Evolutionary conservation across 2,329 filamentous ascomycete species (phyloP), one percentile per base, ranked within the genome.

Genomic region (Sarocladium strictum): DNA sequence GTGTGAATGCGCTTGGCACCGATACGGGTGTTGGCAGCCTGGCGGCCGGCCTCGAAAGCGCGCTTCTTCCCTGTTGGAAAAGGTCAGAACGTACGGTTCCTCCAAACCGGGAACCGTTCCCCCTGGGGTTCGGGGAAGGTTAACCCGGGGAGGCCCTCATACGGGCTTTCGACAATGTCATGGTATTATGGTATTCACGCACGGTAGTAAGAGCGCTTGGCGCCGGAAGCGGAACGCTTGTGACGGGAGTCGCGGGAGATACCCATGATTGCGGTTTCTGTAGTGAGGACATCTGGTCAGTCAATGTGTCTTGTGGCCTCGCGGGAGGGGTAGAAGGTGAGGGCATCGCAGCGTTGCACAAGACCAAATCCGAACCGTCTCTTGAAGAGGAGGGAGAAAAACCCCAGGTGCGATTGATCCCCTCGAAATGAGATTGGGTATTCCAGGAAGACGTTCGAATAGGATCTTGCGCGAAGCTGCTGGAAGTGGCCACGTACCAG

Each of bases 181-280:
- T 57, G 53, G 56, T 23, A 49, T 27, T 53, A 60, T 56, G 50
- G 50, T 53, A 10, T 57, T 53, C 73, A 87, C 84, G 80, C 80
- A 86, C 89, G 85, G 85, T 93, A 94, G 81, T 86, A 88, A 80
- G 89, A 83, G 76, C 89, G 87, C 89, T 99, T 99, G 73, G 95
- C 94, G 85, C 94, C 95, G 77, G 95, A 89, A 78, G 93, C 92
- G 79, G 91, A 92, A 82, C 94, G 92, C 89, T 99, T 99, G 87
- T 99, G 94, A 83, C 94, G 91, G 77, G 91, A 96, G 83, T 97
- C 93, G 83, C 94, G 90, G 80, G 93, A 97, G 83, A 99, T 97
- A 99, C 94, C 89, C 89, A 93, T 93, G 81, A 86, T 89, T 88
- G 85, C 86, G 79, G 80, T 81, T 80, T 81, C 81, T 86, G 75